Conservation (phyloP, 148 eudicot genomes). For the Heliosperma pusillum region DNA sequence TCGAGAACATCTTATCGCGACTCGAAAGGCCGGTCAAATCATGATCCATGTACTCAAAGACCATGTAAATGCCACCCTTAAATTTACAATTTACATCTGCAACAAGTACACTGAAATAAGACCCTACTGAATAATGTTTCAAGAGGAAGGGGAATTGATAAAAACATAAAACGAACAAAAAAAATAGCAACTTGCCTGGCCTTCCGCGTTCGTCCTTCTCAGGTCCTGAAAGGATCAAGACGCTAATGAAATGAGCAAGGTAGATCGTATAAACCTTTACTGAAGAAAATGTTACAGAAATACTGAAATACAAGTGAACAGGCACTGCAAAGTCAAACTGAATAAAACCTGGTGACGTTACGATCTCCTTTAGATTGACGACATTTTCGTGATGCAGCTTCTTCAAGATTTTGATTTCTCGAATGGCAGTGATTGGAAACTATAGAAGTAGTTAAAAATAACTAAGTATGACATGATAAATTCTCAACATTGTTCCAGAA, state of each 20-base stretch:
- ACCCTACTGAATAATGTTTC: not conserved
- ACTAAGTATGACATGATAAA: not conserved
- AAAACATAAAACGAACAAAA: not conserved
- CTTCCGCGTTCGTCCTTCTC: slow-evolving; percentile 32
- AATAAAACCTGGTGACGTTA: slow-evolving; percentile 44
- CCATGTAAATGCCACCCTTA: slow-evolving; percentile 90
- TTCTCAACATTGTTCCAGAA: not conserved
- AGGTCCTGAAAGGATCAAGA: slow-evolving; percentile 20
- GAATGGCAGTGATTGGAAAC: slow-evolving; percentile 57
- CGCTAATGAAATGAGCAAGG: slow-evolving; percentile 4
- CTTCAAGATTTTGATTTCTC: slow-evolving; percentile 52
- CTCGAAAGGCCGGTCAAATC: slow-evolving; percentile 73
- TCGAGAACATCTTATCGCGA: slow-evolving; percentile 68
- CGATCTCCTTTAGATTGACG: slow-evolving; percentile 50
- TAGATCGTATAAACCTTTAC: not conserved
- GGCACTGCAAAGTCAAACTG: not conserved
- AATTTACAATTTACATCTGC: slow-evolving; percentile 59
- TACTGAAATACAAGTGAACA: not conserved
- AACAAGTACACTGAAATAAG: not conserved
- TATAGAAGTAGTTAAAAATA: slow-evolving; percentile 15
- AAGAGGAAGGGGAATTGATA: not conserved
- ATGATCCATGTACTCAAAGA: slow-evolving; percentile 96
- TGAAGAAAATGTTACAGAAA: not conserved
- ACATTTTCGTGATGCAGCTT: slow-evolving; percentile 56
- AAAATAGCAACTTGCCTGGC: slow-evolving; percentile 21